Percentiles rank a stretch among this genome's conserved stretches.
These are phyloP conservation scores for Tillandsia fasciculata DNA, from an alignment of 176 grass and related monocot genomes.

Conservation along the genomic window DNA sequence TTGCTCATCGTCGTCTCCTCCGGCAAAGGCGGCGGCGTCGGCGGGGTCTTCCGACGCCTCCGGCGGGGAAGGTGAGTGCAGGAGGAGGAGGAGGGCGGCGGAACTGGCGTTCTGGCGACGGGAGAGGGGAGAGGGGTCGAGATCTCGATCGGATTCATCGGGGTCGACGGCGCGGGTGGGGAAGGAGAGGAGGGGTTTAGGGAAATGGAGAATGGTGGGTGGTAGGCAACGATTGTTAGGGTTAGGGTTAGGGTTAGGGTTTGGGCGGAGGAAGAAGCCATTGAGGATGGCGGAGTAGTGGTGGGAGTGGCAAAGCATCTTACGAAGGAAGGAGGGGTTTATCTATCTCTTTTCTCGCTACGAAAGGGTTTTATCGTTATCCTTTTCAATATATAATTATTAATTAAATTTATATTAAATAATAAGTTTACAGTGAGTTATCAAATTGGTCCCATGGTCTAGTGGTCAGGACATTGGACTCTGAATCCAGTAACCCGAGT, in stretches of 20 bases:
- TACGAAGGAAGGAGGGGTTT: background rate
- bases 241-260: constrained; percentile 11
- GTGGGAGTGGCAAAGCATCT: constrained; percentile 23
- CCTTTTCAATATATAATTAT: background rate
- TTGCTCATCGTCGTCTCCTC: background rate
- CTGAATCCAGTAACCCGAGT: constrained; percentile 41
- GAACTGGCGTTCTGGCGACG: constrained; percentile 46
- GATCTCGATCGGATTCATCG: background rate
- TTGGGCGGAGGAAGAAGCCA: constrained; percentile 14
- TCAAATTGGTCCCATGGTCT: constrained; percentile 25
- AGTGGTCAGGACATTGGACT: constrained; percentile 39
- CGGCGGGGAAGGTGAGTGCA: constrained; percentile 1
- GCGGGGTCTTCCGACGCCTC: background rate
- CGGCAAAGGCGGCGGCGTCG: too few species aligned
- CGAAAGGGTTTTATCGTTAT: background rate
- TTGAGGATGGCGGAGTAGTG: constrained; percentile 21
- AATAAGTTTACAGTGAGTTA: too few species aligned
- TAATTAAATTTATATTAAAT: too few species aligned
- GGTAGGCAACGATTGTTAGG: background rate
- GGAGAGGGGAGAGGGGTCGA: constrained; percentile 1
- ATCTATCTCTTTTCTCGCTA: background rate
- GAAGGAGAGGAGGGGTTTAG: background rate
- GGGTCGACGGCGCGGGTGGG: background rate
- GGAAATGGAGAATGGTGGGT: background rate
- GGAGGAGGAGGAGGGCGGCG: constrained; percentile 18